Evolutionary conservation across 768 basidiomycete genomes (phyloP).

Genomic region (Agaricus subrufescens): DNA sequence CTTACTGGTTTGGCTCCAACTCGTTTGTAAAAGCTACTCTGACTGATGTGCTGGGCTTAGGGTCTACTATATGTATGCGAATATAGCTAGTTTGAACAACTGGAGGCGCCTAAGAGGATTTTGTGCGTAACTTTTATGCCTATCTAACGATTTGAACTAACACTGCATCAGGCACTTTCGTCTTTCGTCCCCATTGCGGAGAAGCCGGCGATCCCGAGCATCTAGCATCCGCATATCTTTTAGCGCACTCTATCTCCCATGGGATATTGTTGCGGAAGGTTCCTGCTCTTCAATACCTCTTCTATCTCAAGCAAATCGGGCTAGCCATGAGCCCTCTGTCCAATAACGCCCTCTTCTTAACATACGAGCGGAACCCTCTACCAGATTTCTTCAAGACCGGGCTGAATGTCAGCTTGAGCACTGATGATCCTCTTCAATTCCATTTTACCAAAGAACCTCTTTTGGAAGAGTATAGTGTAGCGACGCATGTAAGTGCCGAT

Average conservation of each 20-base stretch:
- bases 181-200: slow-evolving; percentile 93
- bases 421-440: slow-evolving; percentile 94
- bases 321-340: slow-evolving; percentile 98
- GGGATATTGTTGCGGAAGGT: slow-evolving; percentile 98
- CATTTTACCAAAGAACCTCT: slow-evolving; percentile 97
- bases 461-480: slow-evolving; percentile 96
- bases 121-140: slow-evolving; percentile 51
- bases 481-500: slow-evolving; percentile 71
- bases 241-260: slow-evolving; percentile 97
- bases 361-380: slow-evolving; percentile 95
- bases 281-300: slow-evolving; percentile 93
- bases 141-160: neutral
- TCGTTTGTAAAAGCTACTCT: neutral
- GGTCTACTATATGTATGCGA: slow-evolving; percentile 98
- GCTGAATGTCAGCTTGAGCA: slow-evolving; percentile 92
- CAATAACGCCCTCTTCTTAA: slow-evolving; percentile 95
- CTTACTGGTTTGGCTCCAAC: slow-evolving; percentile 70
- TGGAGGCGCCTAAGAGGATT: slow-evolving; percentile 88
- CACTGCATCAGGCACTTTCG: slow-evolving; percentile 74
- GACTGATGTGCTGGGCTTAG: slow-evolving; percentile 30
- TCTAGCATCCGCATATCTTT: slow-evolving; percentile 91
- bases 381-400: slow-evolving; percentile 97
- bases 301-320: slow-evolving; percentile 97
- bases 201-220: slow-evolving; percentile 99
- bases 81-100: slow-evolving; percentile 91